phyloP scores from a whole-genome alignment of 257 asterid genomes.

The Lantana camara region DNA sequence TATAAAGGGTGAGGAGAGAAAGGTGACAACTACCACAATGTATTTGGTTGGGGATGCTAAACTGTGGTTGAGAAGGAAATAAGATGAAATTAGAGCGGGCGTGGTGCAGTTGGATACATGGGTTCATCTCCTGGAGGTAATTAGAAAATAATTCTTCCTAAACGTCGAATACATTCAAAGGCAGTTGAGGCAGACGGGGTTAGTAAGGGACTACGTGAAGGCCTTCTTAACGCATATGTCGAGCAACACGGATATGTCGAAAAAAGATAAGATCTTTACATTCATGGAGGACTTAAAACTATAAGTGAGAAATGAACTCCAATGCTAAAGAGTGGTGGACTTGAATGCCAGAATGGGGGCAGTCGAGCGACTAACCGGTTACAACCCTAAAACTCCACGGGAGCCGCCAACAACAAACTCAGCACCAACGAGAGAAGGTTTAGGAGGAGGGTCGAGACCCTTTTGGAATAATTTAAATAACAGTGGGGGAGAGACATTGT shows the following conservation, averaged over 20 bases:
- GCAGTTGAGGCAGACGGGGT: neutral
- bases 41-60: neutral
- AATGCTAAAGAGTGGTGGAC: neutral
- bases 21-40: neutral
- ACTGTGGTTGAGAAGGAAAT: neutral
- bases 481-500: neutral
- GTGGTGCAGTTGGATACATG: neutral
- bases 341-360: neutral
- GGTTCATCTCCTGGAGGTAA: neutral
- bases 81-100: neutral
- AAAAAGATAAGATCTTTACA: neutral
- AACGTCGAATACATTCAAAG: neutral
- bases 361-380: neutral
- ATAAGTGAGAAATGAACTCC: too few species aligned
- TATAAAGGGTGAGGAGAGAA: neutral
- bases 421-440: neutral
- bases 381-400: neutral
- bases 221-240: neutral
- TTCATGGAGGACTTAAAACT: neutral
- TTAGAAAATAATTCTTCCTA: neutral
- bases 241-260: neutral
- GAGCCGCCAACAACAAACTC: too few species aligned
- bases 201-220: neutral
- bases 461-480: neutral
- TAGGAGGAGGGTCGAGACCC: neutral